Conservation (phyloP, 139 green algal species). For the Chlorella sp. region DNA sequence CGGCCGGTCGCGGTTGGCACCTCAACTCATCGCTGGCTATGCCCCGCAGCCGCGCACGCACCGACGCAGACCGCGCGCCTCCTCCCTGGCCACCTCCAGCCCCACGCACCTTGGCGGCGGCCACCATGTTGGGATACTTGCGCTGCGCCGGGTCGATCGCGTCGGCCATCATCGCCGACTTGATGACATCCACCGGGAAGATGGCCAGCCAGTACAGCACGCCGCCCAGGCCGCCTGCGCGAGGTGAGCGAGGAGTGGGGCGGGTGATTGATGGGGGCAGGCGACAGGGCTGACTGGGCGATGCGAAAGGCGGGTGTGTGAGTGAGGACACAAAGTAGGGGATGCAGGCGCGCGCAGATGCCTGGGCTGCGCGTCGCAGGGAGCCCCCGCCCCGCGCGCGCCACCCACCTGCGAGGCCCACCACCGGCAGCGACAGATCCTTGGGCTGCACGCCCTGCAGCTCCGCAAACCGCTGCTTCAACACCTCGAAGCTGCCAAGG, state of each 20-base stretch:
- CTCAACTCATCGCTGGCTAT: too few relatives aligned
- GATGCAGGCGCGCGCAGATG: too few relatives aligned
- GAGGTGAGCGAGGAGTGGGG: not conserved
- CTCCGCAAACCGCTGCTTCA: slow-evolving; percentile 70
- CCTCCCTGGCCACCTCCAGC: not conserved
- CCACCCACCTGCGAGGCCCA: not conserved
- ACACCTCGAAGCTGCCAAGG: slow-evolving; percentile 91
- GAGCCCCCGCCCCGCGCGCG: too few relatives aligned
- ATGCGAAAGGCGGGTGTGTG: too few relatives aligned
- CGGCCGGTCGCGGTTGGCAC: too few relatives aligned
- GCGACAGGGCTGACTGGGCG: too few relatives aligned
- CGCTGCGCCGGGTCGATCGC: slow-evolving; percentile 67
- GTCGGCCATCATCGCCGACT: slow-evolving; percentile 90
- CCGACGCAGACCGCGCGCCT: not conserved
- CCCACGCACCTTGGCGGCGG: slow-evolving; percentile 50
- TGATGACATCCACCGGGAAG: slow-evolving; percentile 93
- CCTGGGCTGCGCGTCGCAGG: not conserved
- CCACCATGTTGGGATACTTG: slow-evolving; percentile 68
- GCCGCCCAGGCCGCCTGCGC: slow-evolving; percentile 73
- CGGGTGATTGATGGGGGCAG: not conserved
- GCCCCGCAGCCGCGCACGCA: not conserved
- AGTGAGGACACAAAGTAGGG: too few relatives aligned
- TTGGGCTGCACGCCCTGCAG: slow-evolving; percentile 28
- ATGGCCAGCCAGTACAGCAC: slow-evolving; percentile 88
- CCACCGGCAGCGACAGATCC: slow-evolving; percentile 26